Base-by-base conservation (phyloP, 2,329 filamentous ascomycete genomes). In the Chlorencoelia australis region DNA sequence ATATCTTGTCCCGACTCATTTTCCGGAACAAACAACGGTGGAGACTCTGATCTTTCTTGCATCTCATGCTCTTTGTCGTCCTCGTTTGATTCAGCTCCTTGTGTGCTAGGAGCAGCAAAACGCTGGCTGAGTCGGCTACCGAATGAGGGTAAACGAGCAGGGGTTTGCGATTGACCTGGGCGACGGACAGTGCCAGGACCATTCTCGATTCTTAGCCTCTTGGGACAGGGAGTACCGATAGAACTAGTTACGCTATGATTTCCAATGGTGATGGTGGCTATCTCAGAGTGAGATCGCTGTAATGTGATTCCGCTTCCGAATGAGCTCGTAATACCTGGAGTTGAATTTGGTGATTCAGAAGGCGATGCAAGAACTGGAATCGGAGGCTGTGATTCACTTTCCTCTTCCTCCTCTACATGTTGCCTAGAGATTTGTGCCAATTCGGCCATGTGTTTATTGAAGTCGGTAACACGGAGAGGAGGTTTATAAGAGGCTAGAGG, bases 231-330 rank as follows among this genome's bases (percentile, higher is more conserved):
- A 3, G 45, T 50, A 8, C 53, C 54, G 36, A 58, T 52, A 13
- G 48, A 46, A 22, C 53, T 55, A 5, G 48, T 56, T 10, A 52
- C 40, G 3, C 52, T 57, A 17, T 54, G 47, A 19, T 55, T 46
- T 13, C 53, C 55, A 35, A 57, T 58, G 3, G 50, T 56, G 25
- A 58, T 57, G 10, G 53, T 58, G 11, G 55, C 54, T n/a, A 47
- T 47, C 35, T 54, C 49, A 25, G 43, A 24, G 35, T 42, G 41
- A n/a, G 37, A 31, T 35, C 47, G 39, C 29, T 46, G 38, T n/a
- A n/a, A n/a, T 21, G 39, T 27, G 38, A 42, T 46, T 16, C 49
- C 16, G 21, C 30, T 42, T 20, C 46, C 42, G 35, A 53, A 42
- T 35, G 42, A 38, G 50, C 47, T 48, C 5, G 48, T 40, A 16